Evolutionary conservation across 176 grass and related monocot species (phyloP).

Genomic region (Lolium multiflorum): DNA sequence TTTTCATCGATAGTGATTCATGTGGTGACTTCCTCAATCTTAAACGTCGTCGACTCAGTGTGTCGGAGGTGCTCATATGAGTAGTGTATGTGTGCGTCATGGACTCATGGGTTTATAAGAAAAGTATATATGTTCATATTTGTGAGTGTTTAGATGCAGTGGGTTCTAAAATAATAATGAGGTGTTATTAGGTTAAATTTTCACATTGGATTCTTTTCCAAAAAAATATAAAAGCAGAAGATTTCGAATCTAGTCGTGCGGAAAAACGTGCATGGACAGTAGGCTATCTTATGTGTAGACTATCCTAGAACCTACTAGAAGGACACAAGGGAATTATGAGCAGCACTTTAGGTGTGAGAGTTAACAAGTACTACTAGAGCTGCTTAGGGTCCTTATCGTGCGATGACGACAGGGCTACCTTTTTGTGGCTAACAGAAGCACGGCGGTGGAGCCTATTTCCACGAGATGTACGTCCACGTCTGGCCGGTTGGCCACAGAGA

Average conservation of each 20-base stretch:
- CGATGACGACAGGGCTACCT: background rate
- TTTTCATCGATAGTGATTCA: no score
- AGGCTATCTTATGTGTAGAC: background rate
- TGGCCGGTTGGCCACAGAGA: background rate
- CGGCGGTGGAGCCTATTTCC: background rate
- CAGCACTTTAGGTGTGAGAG: background rate
- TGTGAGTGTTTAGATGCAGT: no score
- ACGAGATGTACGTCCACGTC: background rate
- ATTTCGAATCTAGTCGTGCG: no score
- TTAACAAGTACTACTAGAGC: background rate
- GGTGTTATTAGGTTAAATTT: background rate
- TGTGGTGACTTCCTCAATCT: no score
- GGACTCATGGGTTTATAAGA: no score
- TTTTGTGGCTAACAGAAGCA: conserved; percentile 26
- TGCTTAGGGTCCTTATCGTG: background rate
- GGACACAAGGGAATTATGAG: background rate
- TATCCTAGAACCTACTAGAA: background rate
- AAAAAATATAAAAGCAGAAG: background rate
- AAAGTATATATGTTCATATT: no score
- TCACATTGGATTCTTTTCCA: background rate
- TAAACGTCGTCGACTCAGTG: no score
- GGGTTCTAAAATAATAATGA: background rate
- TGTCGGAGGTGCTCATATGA: no score
- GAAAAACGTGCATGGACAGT: no score
- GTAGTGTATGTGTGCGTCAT: no score